These are phyloP conservation scores for Cladorrhinum samala DNA, from an alignment of 495 filamentous ascomycete species.

Conservation along the genomic window DNA sequence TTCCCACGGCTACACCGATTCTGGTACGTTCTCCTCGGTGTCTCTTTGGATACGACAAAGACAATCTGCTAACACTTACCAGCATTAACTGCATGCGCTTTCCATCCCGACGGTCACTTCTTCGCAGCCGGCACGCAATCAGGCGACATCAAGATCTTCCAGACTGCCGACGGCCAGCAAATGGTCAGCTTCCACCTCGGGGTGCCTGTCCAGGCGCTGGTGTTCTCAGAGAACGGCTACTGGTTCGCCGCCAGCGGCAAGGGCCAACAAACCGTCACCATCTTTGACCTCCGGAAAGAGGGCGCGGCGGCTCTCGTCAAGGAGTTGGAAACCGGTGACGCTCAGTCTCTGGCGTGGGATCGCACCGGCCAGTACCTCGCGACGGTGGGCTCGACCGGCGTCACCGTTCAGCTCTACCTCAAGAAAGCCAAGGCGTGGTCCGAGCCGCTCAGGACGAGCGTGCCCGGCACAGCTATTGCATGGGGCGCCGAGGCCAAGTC, in stretches of 20 bases:
- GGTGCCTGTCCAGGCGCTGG: constrained; percentile 62
- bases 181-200: constrained; percentile 65
- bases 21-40: constrained; percentile 53
- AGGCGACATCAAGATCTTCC: constrained; percentile 78
- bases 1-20: constrained; percentile 72
- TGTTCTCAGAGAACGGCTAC: constrained; percentile 96
- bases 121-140: constrained; percentile 72
- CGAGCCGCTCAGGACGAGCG: constrained; percentile 71
- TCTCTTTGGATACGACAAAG: not conserved
- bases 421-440: constrained; percentile 84
- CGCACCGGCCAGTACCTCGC: constrained; percentile 93
- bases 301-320: constrained; percentile 69
- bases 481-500: constrained; percentile 75
- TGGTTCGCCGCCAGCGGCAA: constrained; percentile 78
- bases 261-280: constrained; percentile 65
- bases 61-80: constrained; percentile 29
- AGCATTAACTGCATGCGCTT: constrained; percentile 74
- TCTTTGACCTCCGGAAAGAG: constrained; percentile 88
- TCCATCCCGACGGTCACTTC: constrained; percentile 96
- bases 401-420: constrained; percentile 80
- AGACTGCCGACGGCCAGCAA: constrained; percentile 64
- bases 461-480: constrained; percentile 61
- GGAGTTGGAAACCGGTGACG: constrained; percentile 73
- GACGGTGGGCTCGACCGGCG: constrained; percentile 68
- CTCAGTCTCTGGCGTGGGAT: constrained; percentile 76